Evolutionary conservation across 208 protist species (phyloP).

Genomic region (Vickermania ingenoplastis): DNA sequence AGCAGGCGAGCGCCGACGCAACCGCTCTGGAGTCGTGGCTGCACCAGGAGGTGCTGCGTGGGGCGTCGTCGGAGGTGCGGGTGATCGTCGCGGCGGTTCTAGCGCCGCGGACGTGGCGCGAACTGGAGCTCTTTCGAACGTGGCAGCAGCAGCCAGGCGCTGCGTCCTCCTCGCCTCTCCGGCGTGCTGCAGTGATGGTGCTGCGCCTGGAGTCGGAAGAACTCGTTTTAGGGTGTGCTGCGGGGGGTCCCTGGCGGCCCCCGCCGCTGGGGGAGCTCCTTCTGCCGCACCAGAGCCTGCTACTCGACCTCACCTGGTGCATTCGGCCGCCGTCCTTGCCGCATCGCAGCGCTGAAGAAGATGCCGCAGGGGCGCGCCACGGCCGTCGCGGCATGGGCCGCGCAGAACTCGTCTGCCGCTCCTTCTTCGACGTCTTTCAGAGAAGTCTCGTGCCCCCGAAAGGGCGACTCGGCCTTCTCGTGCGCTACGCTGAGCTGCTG

Average conservation of each 20-base stretch:
- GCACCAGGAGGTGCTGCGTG: no score
- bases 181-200: background rate
- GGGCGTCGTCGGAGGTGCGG: no score
- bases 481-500: background rate
- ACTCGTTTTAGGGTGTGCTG: background rate
- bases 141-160: background rate
- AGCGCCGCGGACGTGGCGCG: background rate
- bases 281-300: background rate
- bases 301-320: background rate
- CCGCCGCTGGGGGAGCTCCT: background rate
- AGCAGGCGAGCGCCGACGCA: no score
- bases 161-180: background rate
- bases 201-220: background rate
- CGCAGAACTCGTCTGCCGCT: background rate
- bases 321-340: background rate
- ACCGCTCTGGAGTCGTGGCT: no score
- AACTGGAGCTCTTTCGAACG: background rate
- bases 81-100: background rate
- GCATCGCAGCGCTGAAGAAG: background rate
- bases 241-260: background rate
- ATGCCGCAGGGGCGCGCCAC: background rate
- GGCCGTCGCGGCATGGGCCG: background rate
- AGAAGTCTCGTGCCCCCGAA: background rate
- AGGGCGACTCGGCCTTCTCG: background rate
- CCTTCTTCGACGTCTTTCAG: background rate